phyloP scores from a whole-genome alignment of 2,329 filamentous ascomycete genomes.

The Reticulascus tulasneorum region DNA sequence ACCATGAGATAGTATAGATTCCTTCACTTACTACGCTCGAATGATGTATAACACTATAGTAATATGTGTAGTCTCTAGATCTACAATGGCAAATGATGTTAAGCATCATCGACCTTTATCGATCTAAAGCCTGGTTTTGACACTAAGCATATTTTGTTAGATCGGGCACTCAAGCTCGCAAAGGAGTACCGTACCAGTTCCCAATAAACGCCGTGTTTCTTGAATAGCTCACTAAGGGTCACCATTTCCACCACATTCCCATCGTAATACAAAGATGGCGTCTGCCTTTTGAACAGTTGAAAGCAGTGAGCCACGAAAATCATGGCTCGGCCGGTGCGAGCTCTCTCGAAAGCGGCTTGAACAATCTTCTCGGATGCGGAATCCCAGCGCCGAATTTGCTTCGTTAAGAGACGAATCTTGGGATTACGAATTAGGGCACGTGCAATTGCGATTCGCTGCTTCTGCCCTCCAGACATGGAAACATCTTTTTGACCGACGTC shows the following conservation, averaged over 20 bases:
- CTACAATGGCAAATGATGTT: no score
- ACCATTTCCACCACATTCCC: not conserved
- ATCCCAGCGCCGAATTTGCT: not conserved
- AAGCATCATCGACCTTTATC: no score
- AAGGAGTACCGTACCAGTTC: not conserved
- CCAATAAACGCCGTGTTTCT: not conserved
- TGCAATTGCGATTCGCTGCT: conserved; percentile 76
- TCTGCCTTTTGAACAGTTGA: not conserved
- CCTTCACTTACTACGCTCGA: no score
- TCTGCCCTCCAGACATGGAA: conserved; percentile 57
- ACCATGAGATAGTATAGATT: no score
- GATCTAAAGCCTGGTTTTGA: not conserved
- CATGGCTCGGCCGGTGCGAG: not conserved
- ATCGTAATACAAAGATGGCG: not conserved
- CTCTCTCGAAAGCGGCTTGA: not conserved
- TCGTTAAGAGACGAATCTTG: not conserved
- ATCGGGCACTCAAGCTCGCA: not conserved
- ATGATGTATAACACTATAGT: no score
- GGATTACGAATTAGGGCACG: conserved; percentile 62
- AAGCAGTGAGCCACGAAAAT: not conserved
- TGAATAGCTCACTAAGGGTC: not conserved
- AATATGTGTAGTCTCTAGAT: no score
- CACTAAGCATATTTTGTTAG: not conserved
- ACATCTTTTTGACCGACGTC: conserved; percentile 65
- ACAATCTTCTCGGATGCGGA: not conserved